Conservation (phyloP, 2,329 filamentous ascomycete species). For the Colletotrichum kahawae region DNA sequence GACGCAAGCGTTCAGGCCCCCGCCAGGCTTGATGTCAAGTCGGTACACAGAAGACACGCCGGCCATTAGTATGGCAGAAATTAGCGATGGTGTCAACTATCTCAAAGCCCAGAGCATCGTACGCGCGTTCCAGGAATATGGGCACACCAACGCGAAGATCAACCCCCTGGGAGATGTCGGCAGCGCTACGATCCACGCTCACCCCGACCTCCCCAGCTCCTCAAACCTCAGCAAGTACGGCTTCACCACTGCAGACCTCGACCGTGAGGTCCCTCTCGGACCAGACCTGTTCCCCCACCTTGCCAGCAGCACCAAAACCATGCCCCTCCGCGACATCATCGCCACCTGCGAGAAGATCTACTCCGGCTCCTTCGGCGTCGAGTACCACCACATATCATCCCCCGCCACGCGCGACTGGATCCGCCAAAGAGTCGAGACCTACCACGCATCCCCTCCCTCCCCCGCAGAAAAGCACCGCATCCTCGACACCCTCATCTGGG, state of each 20-base stretch:
- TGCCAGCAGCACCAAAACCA: conserved; percentile 82
- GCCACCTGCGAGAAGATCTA: conserved; percentile 92
- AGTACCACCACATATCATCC: conserved; percentile 98
- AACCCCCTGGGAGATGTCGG: conserved; percentile 92
- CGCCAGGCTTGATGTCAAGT: conserved; percentile 86
- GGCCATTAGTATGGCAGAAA: conserved; percentile 66
- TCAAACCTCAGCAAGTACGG: conserved; percentile 90
- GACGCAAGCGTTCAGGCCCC: conserved; percentile 94
- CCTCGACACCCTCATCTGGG: conserved; percentile 96
- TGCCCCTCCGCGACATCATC: conserved; percentile 96
- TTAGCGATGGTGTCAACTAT: conserved; percentile 86
- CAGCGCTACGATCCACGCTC: conserved; percentile 81
- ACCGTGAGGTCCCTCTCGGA: conserved; percentile 87
- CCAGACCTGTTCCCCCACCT: conserved; percentile 95
- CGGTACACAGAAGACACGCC: conserved; percentile 76
- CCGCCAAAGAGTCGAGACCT: conserved; percentile 75
- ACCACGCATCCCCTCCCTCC: conserved; percentile 44
- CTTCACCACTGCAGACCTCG: conserved; percentile 91
- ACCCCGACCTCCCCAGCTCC: conserved; percentile 79
- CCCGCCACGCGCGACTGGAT: conserved; percentile 98
- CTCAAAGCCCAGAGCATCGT: conserved; percentile 97
- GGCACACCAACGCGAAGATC: conserved; percentile 97
- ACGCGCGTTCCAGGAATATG: conserved; percentile 95
- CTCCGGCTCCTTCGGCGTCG: conserved; percentile 92
- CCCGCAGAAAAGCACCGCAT: conserved; percentile 98